Evolutionary conservation across 2,329 filamentous ascomycete species (phyloP).

Genomic region (Akanthomyces lecanii): DNA sequence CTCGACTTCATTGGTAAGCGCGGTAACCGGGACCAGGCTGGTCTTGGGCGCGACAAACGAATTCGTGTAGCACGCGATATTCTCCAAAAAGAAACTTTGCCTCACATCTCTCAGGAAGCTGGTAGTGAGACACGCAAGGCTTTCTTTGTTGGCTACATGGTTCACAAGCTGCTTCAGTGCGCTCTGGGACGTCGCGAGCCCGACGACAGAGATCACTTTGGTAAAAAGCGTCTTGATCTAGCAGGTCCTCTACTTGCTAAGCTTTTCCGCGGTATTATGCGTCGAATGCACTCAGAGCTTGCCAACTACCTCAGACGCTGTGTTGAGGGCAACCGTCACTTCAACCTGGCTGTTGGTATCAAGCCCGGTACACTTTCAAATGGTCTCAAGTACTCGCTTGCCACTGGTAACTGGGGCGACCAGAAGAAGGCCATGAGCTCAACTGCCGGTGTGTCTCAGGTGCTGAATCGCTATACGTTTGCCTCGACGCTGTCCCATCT

Average conservation of each 20-base stretch:
- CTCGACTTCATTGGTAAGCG: constrained; percentile 94
- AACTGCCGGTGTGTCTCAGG: constrained; percentile 95
- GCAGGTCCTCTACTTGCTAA: constrained; percentile 94
- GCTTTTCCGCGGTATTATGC: constrained; percentile 87
- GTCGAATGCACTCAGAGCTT: constrained; percentile 86
- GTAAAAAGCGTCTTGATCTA: constrained; percentile 95
- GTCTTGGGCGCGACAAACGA: constrained; percentile 78
- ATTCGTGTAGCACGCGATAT: constrained; percentile 90
- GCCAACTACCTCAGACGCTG: constrained; percentile 88
- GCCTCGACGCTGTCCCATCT: constrained; percentile 95
- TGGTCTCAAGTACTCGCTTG: constrained; percentile 92
- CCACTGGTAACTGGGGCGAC: constrained; percentile 98
- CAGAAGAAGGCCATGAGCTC: constrained; percentile 97
- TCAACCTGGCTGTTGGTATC: constrained; percentile 85
- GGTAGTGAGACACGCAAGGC: constrained; percentile 95
- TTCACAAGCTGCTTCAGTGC: constrained; percentile 90
- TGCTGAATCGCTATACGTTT: constrained; percentile 96
- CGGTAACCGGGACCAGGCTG: constrained; percentile 58
- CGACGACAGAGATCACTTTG: constrained; percentile 97
- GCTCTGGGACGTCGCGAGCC: constrained; percentile 88
- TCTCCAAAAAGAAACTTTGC: constrained; percentile 92
- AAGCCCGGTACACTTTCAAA: constrained; percentile 90
- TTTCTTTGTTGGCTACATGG: constrained; percentile 98
- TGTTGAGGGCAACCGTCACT: constrained; percentile 82
- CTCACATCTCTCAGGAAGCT: constrained; percentile 92